These are phyloP conservation scores for Dalbergia oliveri DNA, from an alignment of 306 rosid genomes.

Conservation along the genomic window DNA sequence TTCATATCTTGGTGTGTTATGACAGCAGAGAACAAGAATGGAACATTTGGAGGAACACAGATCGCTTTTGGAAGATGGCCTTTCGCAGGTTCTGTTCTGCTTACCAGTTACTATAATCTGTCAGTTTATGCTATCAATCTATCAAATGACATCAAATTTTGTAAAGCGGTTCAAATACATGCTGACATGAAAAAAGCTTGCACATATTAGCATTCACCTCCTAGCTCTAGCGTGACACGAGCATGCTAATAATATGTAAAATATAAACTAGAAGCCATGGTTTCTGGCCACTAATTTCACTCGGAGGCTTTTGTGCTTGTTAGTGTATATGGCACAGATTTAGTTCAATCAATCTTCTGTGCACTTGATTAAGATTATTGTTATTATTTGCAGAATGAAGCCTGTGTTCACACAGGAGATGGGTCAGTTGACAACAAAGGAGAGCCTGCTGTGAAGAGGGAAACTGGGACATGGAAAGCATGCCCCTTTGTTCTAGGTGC, in stretches of 20 bases:
- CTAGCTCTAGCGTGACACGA: neutral
- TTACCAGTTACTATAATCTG: neutral
- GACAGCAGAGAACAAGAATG: conserved; percentile 28
- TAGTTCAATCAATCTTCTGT: conserved; percentile 19
- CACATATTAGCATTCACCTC: neutral
- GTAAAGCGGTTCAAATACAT: neutral
- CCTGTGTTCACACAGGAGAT: conserved; percentile 52
- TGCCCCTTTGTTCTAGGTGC: conserved; percentile 71
- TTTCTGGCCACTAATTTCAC: neutral
- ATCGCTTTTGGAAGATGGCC: conserved; percentile 44
- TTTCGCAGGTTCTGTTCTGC: conserved; percentile 52
- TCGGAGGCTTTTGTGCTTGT: neutral
- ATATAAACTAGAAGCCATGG: neutral
- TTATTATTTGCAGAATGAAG: conserved; percentile 51
- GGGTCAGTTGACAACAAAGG: conserved; percentile 64
- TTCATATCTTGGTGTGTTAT: neutral
- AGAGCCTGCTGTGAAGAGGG: conserved; percentile 54
- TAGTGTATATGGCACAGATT: neutral
- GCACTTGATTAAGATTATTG: neutral
- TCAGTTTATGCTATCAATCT: neutral
- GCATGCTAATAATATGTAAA: neutral
- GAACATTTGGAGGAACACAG: conserved; percentile 39
- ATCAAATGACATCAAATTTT: neutral
- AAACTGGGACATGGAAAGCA: conserved; percentile 73
- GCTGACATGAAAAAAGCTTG: neutral